Conservation (phyloP, 1,284 basidiomycete species). For the Ustilago vetiveriae region DNA sequence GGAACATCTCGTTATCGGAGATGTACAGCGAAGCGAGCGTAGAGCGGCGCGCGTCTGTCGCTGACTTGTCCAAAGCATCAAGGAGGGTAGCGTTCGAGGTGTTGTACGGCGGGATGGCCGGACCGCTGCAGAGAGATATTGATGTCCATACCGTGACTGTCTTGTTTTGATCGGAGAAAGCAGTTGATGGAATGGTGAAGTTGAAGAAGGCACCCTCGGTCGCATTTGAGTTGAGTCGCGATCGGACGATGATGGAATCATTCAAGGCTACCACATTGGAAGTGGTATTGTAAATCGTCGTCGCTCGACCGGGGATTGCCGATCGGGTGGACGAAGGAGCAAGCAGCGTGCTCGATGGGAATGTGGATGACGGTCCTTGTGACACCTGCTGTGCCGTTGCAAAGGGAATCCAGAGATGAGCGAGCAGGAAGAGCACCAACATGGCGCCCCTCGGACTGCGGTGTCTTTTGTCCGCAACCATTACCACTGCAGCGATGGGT, state of each 20-base stretch:
- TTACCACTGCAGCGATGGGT: background rate
- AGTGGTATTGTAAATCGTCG: slow-evolving; percentile 30
- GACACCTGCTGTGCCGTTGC: slow-evolving; percentile 19
- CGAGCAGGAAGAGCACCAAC: background rate
- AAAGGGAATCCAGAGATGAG: background rate
- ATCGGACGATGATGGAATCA: slow-evolving; percentile 51
- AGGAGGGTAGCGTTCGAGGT: slow-evolving; percentile 54
- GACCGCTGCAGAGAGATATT: slow-evolving; percentile 58
- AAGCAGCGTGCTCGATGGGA: slow-evolving; percentile 5
- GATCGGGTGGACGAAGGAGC: slow-evolving; percentile 22
- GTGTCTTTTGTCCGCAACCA: background rate
- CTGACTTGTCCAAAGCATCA: slow-evolving; percentile 29
- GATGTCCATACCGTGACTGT: slow-evolving; percentile 48
- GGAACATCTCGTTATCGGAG: slow-evolving; percentile 32
- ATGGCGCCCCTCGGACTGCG: background rate
- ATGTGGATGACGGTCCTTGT: slow-evolving; percentile 3
- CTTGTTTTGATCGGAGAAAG: slow-evolving; percentile 14
- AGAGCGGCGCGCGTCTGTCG: slow-evolving; percentile 38
- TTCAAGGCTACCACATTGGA: slow-evolving; percentile 36
- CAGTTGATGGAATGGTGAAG: slow-evolving; percentile 37
- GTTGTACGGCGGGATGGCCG: slow-evolving; percentile 58
- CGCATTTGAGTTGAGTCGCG: slow-evolving; percentile 29
- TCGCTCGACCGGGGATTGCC: slow-evolving; percentile 36
- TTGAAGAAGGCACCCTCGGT: slow-evolving; percentile 48
- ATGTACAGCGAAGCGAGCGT: slow-evolving; percentile 58